Base-by-base conservation (phyloP, 352 stramenopile species). In the Hyaloperonospora arabidopsidis region DNA sequence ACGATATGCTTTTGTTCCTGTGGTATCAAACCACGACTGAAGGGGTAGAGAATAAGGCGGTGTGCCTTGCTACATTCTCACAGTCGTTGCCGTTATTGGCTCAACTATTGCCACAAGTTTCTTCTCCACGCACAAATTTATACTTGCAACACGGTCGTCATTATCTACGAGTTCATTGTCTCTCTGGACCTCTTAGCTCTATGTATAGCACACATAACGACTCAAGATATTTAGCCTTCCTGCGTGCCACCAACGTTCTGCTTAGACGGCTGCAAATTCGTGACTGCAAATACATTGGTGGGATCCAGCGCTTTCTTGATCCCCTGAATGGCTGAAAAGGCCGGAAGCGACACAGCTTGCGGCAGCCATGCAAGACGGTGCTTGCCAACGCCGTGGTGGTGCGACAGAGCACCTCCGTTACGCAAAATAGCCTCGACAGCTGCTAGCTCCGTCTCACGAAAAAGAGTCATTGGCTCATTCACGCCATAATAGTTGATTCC, bases 361-460 rank as follows among this genome's bases (percentile, higher is more conserved):
- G 74, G 54, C 11, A 96, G 67, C 74, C 95, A 97, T n/a, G 67
- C 60, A 49, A 89, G 70, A 44, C 90, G 86, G 48, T 96, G 67
- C 70, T 98, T 98, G 40, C 95, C 95, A 29, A 98, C 79, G 34
- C 95, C 95, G 65, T 98, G 95, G 65, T 98, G 95, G 57, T 98
- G 95, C 49, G 87, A 97, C 3, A 98, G 69, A 48, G 87, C 89
- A 45, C 91, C 95, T 41, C 93, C 93, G 49, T 93, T 88, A 19
- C 75, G 57, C 5, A 98, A 59, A 46, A 98, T 98, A 58, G 93
- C 89, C 2, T 76, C 69, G 5, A 89, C 74, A 7, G 74, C 77
- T 25, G 72, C 76, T 15, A 73, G 53, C 36, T 89, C 79, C 21
- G 96, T 92, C 22, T 81, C 71, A 19, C 70, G 65, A 68, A 97